Evolutionary conservation across 441 rosid genomes (phyloP), one percentile per base, ranked within the genome.

Genomic region (Hypseocharis bilobata): DNA sequence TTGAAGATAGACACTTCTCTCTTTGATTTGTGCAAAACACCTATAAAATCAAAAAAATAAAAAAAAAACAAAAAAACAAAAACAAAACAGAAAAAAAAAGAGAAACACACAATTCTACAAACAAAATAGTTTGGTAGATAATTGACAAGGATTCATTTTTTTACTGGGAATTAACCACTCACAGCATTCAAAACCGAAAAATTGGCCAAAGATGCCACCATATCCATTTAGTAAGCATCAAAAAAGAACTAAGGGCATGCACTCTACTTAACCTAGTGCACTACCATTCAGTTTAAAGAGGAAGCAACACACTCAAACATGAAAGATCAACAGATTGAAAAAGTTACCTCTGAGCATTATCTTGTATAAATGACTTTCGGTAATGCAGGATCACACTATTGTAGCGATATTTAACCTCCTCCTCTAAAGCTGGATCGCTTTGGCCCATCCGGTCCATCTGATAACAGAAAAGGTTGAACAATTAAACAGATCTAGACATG

Each of bases 331-430:
- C 22, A 47, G 23, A 8, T 20, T 36, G 42, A 47, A 36, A 14
- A 63, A 30, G 55, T 23, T 71, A 91, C 99, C 97, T 85, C 78
- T 91, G 97, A 45, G 88, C 79, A 83, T 87, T 88, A 75, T 91
- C 97, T 74, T 84, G 99, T 66, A 86, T 85, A 76, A 86, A 91
- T 70, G 97, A 93, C 80, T 91, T 93, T 73, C 92, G 85, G 78
- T 93, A 91, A 79, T 93, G 92, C 73, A 77, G 42, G 60, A 93
- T 88, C 69, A 88, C 97, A 71, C 74, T 85, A 56, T 72, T 81
- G 78, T 88, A 93, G 25, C 91, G 87, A 71, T 74, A 85, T 73
- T 78, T 86, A 60, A 93, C 89, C 77, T 93, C 96, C 13, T 93
- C 97, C 72, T 85, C 89, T 76, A 93, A 77, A 77, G 72, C 81